phyloP scores from a whole-genome alignment of 768 basidiomycete species.

The Amanita subjunquillea region DNA sequence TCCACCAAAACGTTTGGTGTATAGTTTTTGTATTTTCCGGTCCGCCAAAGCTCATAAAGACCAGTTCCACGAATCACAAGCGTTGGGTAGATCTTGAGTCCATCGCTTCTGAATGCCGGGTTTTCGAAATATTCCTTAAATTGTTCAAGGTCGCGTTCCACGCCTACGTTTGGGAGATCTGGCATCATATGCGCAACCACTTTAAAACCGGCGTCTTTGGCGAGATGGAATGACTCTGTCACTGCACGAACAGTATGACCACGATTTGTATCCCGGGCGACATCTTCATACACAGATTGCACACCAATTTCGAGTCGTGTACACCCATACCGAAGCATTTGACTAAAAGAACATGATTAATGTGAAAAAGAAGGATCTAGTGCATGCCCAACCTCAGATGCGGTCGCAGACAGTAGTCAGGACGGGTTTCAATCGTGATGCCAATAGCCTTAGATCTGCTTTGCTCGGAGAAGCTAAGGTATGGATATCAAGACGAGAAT shows the following conservation, averaged over 20 bases:
- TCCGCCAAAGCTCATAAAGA: conserved; percentile 91
- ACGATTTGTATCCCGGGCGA: conserved; percentile 96
- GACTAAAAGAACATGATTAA: conserved; percentile 33
- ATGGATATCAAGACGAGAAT: background rate
- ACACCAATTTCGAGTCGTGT: conserved; percentile 98
- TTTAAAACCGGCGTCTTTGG: conserved; percentile 99
- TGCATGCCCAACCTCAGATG: conserved; percentile 62
- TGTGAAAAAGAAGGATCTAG: background rate
- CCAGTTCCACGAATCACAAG: conserved; percentile 96
- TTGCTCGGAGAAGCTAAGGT: conserved; percentile 78
- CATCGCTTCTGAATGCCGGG: conserved; percentile 93
- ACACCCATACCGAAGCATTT: conserved; percentile 99
- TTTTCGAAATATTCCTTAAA: conserved; percentile 99
- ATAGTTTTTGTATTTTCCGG: conserved; percentile 98
- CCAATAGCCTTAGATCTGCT: conserved; percentile 98
- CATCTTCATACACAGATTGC: conserved; percentile 98
- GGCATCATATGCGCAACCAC: conserved; percentile 99
- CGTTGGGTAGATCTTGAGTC: conserved; percentile 97
- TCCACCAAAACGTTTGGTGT: conserved; percentile 98
- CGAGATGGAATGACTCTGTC: conserved; percentile 92
- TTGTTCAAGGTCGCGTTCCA: conserved; percentile 95
- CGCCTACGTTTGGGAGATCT: conserved; percentile 93
- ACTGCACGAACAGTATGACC: conserved; percentile 98
- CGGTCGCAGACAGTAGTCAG: conserved; percentile 95
- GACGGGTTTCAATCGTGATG: conserved; percentile 97